These are phyloP conservation scores for Fusarium piperis DNA, from an alignment of 2,329 filamentous ascomycete genomes.

Conservation along the genomic window DNA sequence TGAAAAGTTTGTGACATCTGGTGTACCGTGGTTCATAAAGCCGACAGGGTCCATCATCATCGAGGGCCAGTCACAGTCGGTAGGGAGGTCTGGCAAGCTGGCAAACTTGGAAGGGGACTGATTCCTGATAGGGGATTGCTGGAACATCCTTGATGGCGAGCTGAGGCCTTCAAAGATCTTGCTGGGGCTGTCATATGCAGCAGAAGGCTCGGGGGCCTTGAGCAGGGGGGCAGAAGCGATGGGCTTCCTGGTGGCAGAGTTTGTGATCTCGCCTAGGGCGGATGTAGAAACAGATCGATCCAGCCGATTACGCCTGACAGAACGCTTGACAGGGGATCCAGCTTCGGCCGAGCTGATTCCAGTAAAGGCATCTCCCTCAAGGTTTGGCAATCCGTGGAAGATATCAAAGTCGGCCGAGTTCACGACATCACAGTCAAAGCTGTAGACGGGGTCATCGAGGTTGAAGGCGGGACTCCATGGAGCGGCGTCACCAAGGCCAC, in stretches of 20 bases:
- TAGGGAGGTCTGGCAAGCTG: slow-evolving; percentile 46
- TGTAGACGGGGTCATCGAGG: slow-evolving; percentile 65
- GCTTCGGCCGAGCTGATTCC: slow-evolving; percentile 59
- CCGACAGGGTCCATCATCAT: slow-evolving; percentile 51
- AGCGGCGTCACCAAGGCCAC: slow-evolving; percentile 56
- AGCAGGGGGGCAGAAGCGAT: slow-evolving; percentile 61
- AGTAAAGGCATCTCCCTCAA: slow-evolving; percentile 45
- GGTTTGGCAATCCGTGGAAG: slow-evolving; percentile 57
- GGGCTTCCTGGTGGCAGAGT: slow-evolving; percentile 61
- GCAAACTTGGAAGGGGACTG: slow-evolving; percentile 63
- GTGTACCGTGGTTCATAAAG: slow-evolving; percentile 57
- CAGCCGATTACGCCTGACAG: slow-evolving; percentile 66
- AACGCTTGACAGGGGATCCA: slow-evolving; percentile 75
- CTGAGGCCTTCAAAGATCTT: slow-evolving; percentile 65
- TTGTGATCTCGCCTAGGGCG: slow-evolving; percentile 69
- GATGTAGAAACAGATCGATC: slow-evolving; percentile 72
- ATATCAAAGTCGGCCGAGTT: slow-evolving; percentile 70
- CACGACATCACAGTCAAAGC: slow-evolving; percentile 59
- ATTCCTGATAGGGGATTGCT: slow-evolving; percentile 47
- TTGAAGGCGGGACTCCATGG: slow-evolving; percentile 76
- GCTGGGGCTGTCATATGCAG: slow-evolving; percentile 63
- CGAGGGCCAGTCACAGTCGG: slow-evolving; percentile 52
- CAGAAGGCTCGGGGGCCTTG: slow-evolving; percentile 56
- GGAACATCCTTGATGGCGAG: slow-evolving; percentile 64
- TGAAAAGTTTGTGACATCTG: slow-evolving; percentile 64